Evolutionary conservation across 2,329 filamentous ascomycete species (phyloP).

Genomic region (Zelopaecilomyces penicillatus): DNA sequence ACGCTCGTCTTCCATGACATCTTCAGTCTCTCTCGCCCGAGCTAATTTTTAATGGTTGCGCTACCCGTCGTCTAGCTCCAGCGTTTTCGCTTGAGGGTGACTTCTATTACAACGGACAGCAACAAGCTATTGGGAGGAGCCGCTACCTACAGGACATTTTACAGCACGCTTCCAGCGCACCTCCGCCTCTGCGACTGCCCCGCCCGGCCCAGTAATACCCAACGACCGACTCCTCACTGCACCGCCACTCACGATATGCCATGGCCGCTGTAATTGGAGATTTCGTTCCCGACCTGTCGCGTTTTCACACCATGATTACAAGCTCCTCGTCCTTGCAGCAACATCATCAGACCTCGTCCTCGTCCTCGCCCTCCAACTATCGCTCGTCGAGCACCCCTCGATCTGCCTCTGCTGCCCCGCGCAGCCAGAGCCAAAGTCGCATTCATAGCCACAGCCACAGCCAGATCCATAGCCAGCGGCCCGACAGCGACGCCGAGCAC

Average conservation of each 20-base stretch:
- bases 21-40: constrained; percentile 1
- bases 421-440: not conserved
- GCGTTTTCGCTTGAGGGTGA: not conserved
- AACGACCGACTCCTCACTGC: not conserved
- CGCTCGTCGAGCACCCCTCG: constrained; percentile 8
- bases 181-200: not conserved
- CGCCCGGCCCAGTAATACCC: not conserved
- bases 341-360: not conserved
- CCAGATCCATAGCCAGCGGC: constrained; percentile 9
- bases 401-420: constrained; percentile 8
- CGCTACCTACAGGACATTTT: not conserved
- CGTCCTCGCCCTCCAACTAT: constrained; percentile 7
- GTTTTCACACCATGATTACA: constrained; percentile 63
- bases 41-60: constrained; percentile 10
- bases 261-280: constrained; percentile 63
- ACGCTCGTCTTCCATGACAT: constrained; percentile 6
- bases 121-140: no score
- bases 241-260: constrained; percentile 24
- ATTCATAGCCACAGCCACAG: constrained; percentile 7
- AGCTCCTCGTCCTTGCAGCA: constrained; percentile 28
- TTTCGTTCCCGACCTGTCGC: constrained; percentile 62
- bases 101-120: not conserved
- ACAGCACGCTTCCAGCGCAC: not conserved
- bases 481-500: constrained; percentile 13
- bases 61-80: constrained; percentile 5